Conservation (phyloP, 495 filamentous ascomycete species). For the Aspergillus avenaceus region DNA sequence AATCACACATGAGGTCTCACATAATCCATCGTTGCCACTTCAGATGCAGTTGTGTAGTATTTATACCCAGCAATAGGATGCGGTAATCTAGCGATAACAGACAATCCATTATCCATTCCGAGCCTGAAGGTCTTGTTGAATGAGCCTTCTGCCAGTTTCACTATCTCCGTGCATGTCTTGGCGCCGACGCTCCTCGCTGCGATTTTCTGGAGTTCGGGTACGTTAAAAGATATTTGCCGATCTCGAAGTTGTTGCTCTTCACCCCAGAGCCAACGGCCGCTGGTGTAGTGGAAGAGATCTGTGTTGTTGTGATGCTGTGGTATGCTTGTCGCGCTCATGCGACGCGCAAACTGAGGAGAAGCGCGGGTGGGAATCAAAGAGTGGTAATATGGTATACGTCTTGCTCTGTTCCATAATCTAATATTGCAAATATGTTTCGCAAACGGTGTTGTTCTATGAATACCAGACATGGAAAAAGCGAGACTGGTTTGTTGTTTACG, state of each 20-base stretch:
- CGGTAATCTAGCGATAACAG: conserved; percentile 33
- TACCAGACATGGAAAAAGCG: too few species aligned
- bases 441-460: too few species aligned
- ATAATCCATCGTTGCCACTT: conserved; percentile 41
- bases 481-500: too few species aligned
- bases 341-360: too few species aligned
- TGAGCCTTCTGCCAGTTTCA: conserved; percentile 32
- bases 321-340: too few species aligned
- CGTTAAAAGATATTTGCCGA: conserved; percentile 21
- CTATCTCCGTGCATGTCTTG: conserved; percentile 15
- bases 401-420: too few species aligned
- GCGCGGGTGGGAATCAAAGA: too few species aligned
- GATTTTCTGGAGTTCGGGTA: conserved; percentile 20
- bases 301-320: too few species aligned
- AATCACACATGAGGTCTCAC: conserved; percentile 17
- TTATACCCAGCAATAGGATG: conserved; percentile 26
- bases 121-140: conserved; percentile 40
- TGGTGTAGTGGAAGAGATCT: conserved; percentile 27
- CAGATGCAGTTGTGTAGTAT: conserved; percentile 27
- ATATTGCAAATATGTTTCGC: too few species aligned
- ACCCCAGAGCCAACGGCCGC: conserved; percentile 27
- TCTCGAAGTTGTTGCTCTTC: conserved; percentile 23
- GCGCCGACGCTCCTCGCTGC: conserved; percentile 13
- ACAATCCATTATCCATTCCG: conserved; percentile 25
- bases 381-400: too few species aligned